phyloP scores from a whole-genome alignment of 495 filamentous ascomycete genomes.

The Acidomyces sp. region DNA sequence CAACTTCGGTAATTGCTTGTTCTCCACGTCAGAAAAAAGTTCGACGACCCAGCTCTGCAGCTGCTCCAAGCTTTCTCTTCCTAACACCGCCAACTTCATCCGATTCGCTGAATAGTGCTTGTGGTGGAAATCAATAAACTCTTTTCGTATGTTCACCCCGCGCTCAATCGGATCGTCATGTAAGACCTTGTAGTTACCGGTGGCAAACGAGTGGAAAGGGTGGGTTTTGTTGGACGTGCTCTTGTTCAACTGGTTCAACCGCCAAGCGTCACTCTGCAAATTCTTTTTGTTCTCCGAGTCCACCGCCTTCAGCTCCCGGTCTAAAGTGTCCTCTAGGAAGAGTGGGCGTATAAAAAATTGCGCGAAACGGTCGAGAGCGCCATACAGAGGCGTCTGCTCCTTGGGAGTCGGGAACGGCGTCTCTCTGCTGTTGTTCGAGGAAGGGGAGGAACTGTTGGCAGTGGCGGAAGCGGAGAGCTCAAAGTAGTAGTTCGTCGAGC shows the following conservation, averaged over 20 bases:
- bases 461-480: conserved; percentile 64
- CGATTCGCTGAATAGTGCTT: conserved; percentile 88
- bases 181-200: conserved; percentile 79
- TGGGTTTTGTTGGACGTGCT: conserved; percentile 79
- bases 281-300: conserved; percentile 99
- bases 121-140: conserved; percentile 88
- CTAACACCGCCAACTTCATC: conserved; percentile 90
- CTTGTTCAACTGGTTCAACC: conserved; percentile 83
- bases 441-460: conserved; percentile 18
- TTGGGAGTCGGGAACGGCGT: conserved; percentile 16
- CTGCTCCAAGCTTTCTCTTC: conserved; percentile 75
- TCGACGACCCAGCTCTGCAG: conserved; percentile 81
- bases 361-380: conserved; percentile 87
- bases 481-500: conserved; percentile 96
- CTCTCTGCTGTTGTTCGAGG: conserved; percentile 16
- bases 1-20: conserved; percentile 72
- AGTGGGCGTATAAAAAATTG: conserved; percentile 94
- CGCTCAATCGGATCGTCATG: conserved; percentile 69
- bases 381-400: conserved; percentile 57
- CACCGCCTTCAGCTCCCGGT: conserved; percentile 82
- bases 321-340: conserved; percentile 78
- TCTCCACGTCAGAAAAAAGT: conserved; percentile 67
- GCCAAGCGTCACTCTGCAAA: conserved; percentile 88
- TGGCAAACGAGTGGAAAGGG: conserved; percentile 93
- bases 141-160: conserved; percentile 77